phyloP scores from a whole-genome alignment of 495 filamentous ascomycete genomes.

The Cercophora newfieldiana region DNA sequence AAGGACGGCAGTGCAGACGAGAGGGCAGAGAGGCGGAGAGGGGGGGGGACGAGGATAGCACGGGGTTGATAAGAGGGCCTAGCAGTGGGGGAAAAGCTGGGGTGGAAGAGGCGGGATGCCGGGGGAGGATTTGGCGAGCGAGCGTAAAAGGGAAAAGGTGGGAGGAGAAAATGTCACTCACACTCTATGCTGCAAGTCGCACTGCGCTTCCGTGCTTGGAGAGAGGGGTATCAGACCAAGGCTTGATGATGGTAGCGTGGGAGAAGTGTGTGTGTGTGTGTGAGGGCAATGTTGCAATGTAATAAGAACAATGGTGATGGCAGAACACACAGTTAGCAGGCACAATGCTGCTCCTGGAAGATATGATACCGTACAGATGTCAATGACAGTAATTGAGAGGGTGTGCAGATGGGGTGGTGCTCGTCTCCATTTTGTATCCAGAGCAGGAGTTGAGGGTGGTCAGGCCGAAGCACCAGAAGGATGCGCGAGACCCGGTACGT shows the following conservation, averaged over 20 bases:
- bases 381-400: constrained; percentile 29
- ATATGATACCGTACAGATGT: constrained; percentile 24
- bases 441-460: constrained; percentile 20
- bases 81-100: constrained; percentile 18
- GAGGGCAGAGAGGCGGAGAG: constrained; percentile 11
- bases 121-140: constrained; percentile 15
- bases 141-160: constrained; percentile 16
- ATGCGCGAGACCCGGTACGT: constrained; percentile 17
- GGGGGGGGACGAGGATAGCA: constrained; percentile 12
- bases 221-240: constrained; percentile 34
- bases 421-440: constrained; percentile 32
- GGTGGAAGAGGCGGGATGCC: constrained; percentile 16
- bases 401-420: constrained; percentile 27
- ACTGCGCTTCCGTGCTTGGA: constrained; percentile 36
- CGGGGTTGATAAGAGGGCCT: constrained; percentile 27
- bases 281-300: constrained; percentile 11
- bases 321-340: constrained; percentile 25
- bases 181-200: constrained; percentile 33
- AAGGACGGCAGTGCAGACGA: constrained; percentile 16
- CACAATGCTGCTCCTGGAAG: constrained; percentile 32
- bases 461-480: constrained; percentile 25
- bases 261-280: constrained; percentile 15
- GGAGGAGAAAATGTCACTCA: constrained; percentile 32
- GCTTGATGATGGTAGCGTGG: constrained; percentile 14
- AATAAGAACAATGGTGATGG: constrained; percentile 19